phyloP scores from a whole-genome alignment of 164 flowering plant genomes.

The Dillenia turbinata region DNA sequence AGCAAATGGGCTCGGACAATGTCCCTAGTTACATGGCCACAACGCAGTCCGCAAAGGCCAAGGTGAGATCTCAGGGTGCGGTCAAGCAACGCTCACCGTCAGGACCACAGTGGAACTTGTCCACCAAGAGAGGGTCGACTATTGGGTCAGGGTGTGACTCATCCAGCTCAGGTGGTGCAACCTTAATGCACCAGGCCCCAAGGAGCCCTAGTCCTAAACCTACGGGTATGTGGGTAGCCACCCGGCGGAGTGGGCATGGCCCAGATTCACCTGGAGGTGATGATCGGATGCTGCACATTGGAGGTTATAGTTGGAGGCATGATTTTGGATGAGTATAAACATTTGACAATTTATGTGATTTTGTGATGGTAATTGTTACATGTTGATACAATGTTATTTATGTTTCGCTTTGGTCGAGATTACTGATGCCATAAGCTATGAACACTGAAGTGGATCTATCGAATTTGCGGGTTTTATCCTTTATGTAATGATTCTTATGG shows the following conservation, averaged over 20 bases:
- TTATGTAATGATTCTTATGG: too few species aligned
- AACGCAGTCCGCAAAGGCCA: conserved; percentile 87
- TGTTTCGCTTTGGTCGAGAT: too few species aligned
- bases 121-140: conserved; percentile 32
- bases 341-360: too few species aligned
- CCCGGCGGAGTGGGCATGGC: conserved; percentile 31
- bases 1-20: conserved; percentile 16
- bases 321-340: conserved; percentile 18
- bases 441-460: too few species aligned
- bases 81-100: conserved; percentile 27
- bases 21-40: conserved; percentile 95
- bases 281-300: conserved; percentile 27
- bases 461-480: too few species aligned
- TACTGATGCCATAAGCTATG: too few species aligned
- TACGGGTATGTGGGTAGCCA: conserved; percentile 11
- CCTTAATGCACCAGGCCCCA: conserved; percentile 26
- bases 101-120: conserved; percentile 50
- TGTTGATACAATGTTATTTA: too few species aligned
- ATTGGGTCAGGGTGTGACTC: conserved; percentile 46
- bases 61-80: conserved; percentile 35
- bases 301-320: conserved; percentile 36
- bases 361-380: too few species aligned
- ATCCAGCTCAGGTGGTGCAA: conserved; percentile 66
- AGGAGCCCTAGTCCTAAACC: conserved; percentile 53
- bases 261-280: conserved; percentile 43